phyloP scores from a whole-genome alignment of 2,329 filamentous ascomycete species.

The Zymoseptoria crescenta region DNA sequence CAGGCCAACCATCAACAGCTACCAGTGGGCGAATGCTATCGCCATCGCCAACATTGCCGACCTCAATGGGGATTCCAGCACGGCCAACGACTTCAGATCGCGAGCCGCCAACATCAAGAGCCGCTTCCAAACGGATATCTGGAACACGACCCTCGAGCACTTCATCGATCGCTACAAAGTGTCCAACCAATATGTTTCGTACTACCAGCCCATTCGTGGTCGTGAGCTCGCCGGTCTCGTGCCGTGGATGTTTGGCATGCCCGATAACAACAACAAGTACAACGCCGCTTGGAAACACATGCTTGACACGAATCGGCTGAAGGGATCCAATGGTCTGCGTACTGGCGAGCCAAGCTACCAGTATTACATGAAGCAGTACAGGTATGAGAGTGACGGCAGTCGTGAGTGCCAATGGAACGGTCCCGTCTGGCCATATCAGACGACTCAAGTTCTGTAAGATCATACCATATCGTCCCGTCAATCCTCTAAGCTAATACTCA shows the following conservation, averaged over 20 bases:
- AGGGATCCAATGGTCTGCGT: constrained; percentile 32
- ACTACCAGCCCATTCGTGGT: constrained; percentile 36
- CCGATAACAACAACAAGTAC: constrained; percentile 33
- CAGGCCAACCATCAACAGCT: constrained; percentile 39
- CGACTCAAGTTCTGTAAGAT: constrained; percentile 31
- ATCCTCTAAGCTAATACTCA: not conserved
- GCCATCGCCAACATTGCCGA: constrained; percentile 36
- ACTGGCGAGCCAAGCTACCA: constrained; percentile 39
- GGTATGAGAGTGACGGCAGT: constrained; percentile 30
- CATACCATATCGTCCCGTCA: not conserved
- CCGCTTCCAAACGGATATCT: constrained; percentile 34
- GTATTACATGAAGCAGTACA: constrained; percentile 40
- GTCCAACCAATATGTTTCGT: constrained; percentile 33
- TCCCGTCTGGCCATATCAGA: constrained; percentile 39
- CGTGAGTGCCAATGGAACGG: constrained; percentile 42
- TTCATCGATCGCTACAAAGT: constrained; percentile 39
- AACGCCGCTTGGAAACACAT: constrained; percentile 34
- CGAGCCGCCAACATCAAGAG: constrained; percentile 31
- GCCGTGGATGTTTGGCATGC: constrained; percentile 38
- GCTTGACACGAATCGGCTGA: constrained; percentile 29
- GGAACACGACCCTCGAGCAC: constrained; percentile 39
- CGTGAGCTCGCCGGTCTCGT: constrained; percentile 39
- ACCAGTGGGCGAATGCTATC: constrained; percentile 37
- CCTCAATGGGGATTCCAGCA: constrained; percentile 22
- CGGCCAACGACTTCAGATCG: constrained; percentile 14